Conservation (phyloP, 768 basidiomycete species). For the Russula abietina region DNA sequence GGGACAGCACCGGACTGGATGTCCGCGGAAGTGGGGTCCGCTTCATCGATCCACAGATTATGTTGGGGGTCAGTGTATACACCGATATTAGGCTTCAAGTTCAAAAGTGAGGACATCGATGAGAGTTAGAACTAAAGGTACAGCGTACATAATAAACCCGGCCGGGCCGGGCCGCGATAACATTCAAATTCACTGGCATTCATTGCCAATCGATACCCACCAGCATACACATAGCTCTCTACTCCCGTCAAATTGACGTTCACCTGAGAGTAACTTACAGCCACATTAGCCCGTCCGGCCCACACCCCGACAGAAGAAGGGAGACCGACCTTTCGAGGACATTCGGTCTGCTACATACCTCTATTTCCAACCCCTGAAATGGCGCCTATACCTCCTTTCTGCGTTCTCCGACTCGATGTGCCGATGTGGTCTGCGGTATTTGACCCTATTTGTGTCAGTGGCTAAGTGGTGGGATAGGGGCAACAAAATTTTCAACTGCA, state of each 20-base stretch:
- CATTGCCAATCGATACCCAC: background rate
- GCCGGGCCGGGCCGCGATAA: background rate
- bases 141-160: no score
- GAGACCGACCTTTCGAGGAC: conserved; percentile 43
- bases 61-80: conserved; percentile 24
- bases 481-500: no score
- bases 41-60: conserved; percentile 31
- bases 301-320: background rate
- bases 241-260: conserved; percentile 29
- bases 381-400: no score
- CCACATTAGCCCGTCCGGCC: background rate
- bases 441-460: no score
- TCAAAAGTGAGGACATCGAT: background rate
- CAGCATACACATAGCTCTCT: conserved; percentile 20
- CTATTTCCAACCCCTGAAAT: no score
- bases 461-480: no score
- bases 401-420: no score
- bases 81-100: conserved; percentile 24
- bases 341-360: no score
- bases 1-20: conserved; percentile 12
- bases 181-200: background rate
- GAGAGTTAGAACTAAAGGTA: background rate
- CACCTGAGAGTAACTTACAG: conserved; percentile 3
- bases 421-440: no score
- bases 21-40: conserved; percentile 23